These are phyloP conservation scores for Pythium folliculosum DNA, from an alignment of 352 stramenopile genomes.

Conservation along the genomic window DNA sequence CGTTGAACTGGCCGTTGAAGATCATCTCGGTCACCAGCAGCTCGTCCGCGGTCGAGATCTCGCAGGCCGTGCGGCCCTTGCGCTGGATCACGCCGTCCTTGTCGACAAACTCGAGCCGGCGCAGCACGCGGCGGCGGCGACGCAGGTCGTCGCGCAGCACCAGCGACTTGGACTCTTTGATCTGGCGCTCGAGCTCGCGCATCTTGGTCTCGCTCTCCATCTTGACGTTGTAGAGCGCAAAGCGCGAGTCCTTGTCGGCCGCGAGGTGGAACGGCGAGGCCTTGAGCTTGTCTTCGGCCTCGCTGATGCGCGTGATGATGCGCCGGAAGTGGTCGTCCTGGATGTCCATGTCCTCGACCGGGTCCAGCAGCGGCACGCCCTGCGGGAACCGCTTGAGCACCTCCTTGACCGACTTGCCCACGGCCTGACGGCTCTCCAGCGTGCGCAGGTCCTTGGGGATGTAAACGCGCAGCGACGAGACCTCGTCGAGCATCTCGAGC, in stretches of 20 bases:
- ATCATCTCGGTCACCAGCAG: constrained; percentile 98
- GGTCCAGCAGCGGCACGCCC: constrained; percentile 91
- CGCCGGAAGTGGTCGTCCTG: constrained; percentile 89
- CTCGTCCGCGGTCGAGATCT: constrained; percentile 98
- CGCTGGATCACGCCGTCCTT: constrained; percentile 96
- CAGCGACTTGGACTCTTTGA: constrained; percentile 93
- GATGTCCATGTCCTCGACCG: constrained; percentile 95
- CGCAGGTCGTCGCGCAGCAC: constrained; percentile 96
- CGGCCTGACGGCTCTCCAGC: constrained; percentile 67
- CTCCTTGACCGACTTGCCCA: constrained; percentile 81
- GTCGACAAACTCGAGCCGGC: constrained; percentile 96
- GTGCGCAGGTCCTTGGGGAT: constrained; percentile 84
- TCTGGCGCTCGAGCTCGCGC: constrained; percentile 92
- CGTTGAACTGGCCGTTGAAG: constrained; percentile 98
- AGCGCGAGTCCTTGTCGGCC: constrained; percentile 75
- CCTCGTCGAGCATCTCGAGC: constrained; percentile 70
- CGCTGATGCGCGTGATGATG: constrained; percentile 81
- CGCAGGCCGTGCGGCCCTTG: constrained; percentile 98
- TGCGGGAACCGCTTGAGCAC: constrained; percentile 78
- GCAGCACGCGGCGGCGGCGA: constrained; percentile 96
- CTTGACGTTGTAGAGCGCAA: constrained; percentile 92
- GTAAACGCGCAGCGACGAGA: constrained; percentile 83
- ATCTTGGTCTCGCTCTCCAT: constrained; percentile 92
- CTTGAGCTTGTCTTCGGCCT: constrained; percentile 75
- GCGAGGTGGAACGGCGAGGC: constrained; percentile 66